Evolutionary conservation across 805 yeast species (phyloP).

Genomic region (Metschnikowia hibisci): DNA sequence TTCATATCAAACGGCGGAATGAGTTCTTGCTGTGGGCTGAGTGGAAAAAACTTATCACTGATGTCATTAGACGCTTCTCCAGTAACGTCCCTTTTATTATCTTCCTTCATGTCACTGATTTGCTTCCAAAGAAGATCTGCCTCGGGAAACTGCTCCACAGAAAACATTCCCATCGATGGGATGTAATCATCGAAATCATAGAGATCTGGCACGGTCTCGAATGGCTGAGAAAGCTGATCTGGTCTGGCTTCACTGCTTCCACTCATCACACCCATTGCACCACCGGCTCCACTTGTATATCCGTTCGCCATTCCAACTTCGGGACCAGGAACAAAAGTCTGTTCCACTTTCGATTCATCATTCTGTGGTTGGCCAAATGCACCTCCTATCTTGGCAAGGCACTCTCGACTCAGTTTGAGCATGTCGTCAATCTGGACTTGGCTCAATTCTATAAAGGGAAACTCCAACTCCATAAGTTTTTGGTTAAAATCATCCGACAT

Average conservation of each 20-base stretch:
- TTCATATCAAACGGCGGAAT: constrained; percentile 2
- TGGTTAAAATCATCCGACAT: constrained; percentile 3
- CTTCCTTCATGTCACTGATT: constrained; percentile 6
- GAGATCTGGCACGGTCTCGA: background rate
- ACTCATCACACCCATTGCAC: background rate
- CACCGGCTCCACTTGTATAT: background rate
- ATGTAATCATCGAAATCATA: background rate
- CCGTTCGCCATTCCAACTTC: background rate
- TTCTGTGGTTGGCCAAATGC: background rate
- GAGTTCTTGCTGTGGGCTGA: constrained; percentile 5
- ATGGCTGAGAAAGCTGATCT: background rate
- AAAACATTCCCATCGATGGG: background rate
- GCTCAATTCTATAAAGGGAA: background rate
- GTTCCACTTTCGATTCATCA: background rate
- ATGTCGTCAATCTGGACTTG: constrained; percentile 5
- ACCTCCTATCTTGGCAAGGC: background rate
- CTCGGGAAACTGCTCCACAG: constrained; percentile 1
- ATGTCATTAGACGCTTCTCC: constrained; percentile 1
- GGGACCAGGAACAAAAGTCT: background rate
- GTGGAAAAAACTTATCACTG: constrained; percentile 6
- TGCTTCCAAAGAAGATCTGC: constrained; percentile 12
- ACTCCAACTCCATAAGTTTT: background rate
- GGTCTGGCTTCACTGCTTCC: background rate
- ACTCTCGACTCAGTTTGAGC: background rate
- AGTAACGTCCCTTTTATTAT: background rate